phyloP scores from a whole-genome alignment of 164 flowering plant species.

The Aristolochia fimbriata region DNA sequence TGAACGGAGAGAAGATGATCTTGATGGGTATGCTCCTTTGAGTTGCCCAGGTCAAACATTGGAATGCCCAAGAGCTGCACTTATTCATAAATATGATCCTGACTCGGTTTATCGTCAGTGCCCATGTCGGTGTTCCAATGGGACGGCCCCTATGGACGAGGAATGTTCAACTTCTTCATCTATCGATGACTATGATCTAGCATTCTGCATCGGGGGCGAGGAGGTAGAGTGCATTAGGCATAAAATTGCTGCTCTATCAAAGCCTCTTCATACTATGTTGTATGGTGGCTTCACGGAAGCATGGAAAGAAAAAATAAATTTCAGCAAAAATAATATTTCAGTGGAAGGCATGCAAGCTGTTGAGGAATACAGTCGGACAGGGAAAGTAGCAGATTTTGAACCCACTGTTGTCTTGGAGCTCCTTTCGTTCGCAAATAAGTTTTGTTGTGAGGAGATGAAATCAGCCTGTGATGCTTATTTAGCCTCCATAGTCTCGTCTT shows the following conservation, averaged over 20 bases:
- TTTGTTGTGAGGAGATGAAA: constrained; percentile 76
- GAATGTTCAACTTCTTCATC: constrained; percentile 17
- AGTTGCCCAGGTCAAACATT: constrained; percentile 31
- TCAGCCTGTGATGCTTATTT: constrained; percentile 54
- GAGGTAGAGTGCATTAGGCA: constrained; percentile 46
- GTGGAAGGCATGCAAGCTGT: constrained; percentile 54
- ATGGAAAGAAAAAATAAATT: constrained; percentile 36
- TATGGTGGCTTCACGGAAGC: constrained; percentile 66
- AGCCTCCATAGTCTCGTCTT: constrained; percentile 35
- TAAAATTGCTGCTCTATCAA: constrained; percentile 50
- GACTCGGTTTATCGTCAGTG: constrained; percentile 29
- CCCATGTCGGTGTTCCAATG: constrained; percentile 18
- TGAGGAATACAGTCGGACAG: constrained; percentile 49
- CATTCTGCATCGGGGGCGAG: constrained; percentile 42
- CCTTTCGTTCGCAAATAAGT: constrained; percentile 55
- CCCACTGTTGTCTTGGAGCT: constrained; percentile 58
- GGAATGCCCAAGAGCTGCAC: constrained; percentile 50
- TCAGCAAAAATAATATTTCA: constrained; percentile 50
- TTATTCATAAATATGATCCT: constrained; percentile 43
- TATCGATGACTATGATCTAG: constrained; percentile 29
- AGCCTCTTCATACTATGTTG: constrained; percentile 52
- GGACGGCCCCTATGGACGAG: constrained; percentile 2
- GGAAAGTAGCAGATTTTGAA: constrained; percentile 25
- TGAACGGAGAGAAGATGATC: constrained; percentile 78
- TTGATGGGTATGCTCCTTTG: constrained; percentile 30